phyloP scores from a whole-genome alignment of 805 yeast genomes.

The Kodamaea kakaduensis region DNA sequence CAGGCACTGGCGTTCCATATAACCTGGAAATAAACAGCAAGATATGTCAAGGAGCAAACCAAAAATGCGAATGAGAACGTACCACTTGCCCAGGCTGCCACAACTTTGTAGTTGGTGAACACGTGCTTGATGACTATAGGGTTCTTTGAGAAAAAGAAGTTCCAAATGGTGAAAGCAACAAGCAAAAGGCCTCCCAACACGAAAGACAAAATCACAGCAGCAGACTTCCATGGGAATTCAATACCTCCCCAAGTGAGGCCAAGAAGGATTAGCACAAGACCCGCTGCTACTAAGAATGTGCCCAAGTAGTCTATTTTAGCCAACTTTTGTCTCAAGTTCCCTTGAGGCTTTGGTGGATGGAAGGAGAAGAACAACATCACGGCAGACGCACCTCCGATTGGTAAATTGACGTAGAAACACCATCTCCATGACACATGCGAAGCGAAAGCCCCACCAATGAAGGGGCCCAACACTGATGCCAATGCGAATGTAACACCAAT shows the following conservation, averaged over 20 bases:
- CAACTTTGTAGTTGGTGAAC: slow-evolving; percentile 31
- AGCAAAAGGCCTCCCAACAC: slow-evolving; percentile 41
- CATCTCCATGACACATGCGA: slow-evolving; percentile 65
- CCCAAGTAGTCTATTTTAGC: slow-evolving; percentile 48
- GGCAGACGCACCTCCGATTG: slow-evolving; percentile 54
- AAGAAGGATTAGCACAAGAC: slow-evolving; percentile 42
- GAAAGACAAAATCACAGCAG: slow-evolving; percentile 48
- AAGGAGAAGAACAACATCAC: slow-evolving; percentile 36
- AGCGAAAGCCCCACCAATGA: slow-evolving; percentile 64
- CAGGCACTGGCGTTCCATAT: slow-evolving; percentile 31
- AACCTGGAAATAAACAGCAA: slow-evolving; percentile 39
- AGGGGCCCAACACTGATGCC: slow-evolving; percentile 57
- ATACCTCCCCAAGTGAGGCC: slow-evolving; percentile 56
- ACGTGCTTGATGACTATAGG: slow-evolving; percentile 47
- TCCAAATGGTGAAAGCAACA: slow-evolving; percentile 35
- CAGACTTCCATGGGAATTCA: slow-evolving; percentile 50
- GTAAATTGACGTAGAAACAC: slow-evolving; percentile 63
- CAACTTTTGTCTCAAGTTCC: slow-evolving; percentile 35
- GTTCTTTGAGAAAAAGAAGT: slow-evolving; percentile 37
- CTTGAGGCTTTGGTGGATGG: slow-evolving; percentile 46
- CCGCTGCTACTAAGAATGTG: slow-evolving; percentile 37
- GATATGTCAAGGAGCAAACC: slow-evolving; percentile 31
- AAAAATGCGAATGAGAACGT: slow-evolving; percentile 37
- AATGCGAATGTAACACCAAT: slow-evolving; percentile 44
- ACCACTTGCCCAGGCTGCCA: slow-evolving; percentile 35